These are phyloP conservation scores for Ophiocordyceps camponoti-rufipedis DNA, from an alignment of 2,329 filamentous ascomycete species.

Conservation along the genomic window DNA sequence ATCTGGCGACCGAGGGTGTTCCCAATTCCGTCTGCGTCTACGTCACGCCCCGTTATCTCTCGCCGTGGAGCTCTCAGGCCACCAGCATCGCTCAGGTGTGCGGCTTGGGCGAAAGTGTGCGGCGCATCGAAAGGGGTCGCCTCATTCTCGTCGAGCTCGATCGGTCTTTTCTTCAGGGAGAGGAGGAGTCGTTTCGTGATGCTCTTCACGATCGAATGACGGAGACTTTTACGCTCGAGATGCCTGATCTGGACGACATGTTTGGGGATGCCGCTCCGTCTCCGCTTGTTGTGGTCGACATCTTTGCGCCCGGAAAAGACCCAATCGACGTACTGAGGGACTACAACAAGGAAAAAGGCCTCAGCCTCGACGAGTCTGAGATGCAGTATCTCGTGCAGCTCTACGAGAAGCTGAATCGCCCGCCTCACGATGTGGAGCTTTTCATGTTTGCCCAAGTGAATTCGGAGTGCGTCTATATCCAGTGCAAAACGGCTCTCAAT, in stretches of 20 bases:
- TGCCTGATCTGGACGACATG: slow-evolving; percentile 56
- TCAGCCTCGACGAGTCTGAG: slow-evolving; percentile 75
- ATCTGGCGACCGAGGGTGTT: slow-evolving; percentile 10
- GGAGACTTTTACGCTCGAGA: slow-evolving; percentile 50
- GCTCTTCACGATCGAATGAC: slow-evolving; percentile 90
- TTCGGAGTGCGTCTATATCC: slow-evolving; percentile 40
- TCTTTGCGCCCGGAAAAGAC: slow-evolving; percentile 44
- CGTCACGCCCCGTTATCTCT: slow-evolving; percentile 69
- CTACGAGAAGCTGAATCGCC: slow-evolving; percentile 25
- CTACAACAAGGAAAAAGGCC: slow-evolving; percentile 68
- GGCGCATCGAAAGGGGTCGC: slow-evolving; percentile 76
- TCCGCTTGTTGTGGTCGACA: slow-evolving; percentile 56
- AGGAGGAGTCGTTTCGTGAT: slow-evolving; percentile 44
- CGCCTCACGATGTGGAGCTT: slow-evolving; percentile 78
- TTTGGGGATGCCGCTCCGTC: slow-evolving; percentile 50
- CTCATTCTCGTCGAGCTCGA: slow-evolving; percentile 52
- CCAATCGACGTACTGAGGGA: slow-evolving; percentile 58
- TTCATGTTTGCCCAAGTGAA: slow-evolving; percentile 99
- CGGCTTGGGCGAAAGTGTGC: slow-evolving; percentile 49
- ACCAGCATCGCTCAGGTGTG: slow-evolving; percentile 89
- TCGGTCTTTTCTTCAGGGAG: slow-evolving; percentile 17
- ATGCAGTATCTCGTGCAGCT: slow-evolving; percentile 81
- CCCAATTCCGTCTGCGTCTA: slow-evolving; percentile 44
- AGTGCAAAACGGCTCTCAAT: not conserved
- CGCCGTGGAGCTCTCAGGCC: slow-evolving; percentile 94